These are phyloP conservation scores for Kingdonia uniflora DNA, from an alignment of 164 flowering plant genomes.

Conservation along the genomic window DNA sequence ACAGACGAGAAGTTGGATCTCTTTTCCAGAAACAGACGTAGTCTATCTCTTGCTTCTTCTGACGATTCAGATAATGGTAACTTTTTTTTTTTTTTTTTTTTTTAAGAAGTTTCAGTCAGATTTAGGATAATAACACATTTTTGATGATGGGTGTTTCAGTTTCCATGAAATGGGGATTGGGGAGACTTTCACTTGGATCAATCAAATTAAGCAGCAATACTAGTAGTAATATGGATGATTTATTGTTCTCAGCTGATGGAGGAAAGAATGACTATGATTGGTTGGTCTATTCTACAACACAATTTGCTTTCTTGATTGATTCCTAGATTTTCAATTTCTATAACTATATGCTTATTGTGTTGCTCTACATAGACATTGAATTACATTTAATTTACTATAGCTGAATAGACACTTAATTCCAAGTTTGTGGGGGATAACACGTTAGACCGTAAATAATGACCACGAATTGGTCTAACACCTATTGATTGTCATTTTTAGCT, in stretches of 20 bases:
- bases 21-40: slow-evolving; percentile 60
- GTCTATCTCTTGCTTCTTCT: slow-evolving; percentile 38
- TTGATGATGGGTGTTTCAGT: slow-evolving; percentile 13
- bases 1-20: slow-evolving; percentile 63
- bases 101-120: no score
- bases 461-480: no score
- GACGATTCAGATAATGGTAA: slow-evolving; percentile 65
- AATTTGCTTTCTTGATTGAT: background rate
- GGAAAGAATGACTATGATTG: slow-evolving; percentile 95
- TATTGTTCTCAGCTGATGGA: slow-evolving; percentile 48
- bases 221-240: slow-evolving; percentile 54
- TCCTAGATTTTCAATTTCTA: background rate
- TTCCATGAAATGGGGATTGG: slow-evolving; percentile 50
- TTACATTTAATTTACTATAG: background rate
- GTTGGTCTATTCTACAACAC: slow-evolving; percentile 25
- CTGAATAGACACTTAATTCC: background rate
- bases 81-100: no score
- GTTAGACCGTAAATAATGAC: no score
- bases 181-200: slow-evolving; percentile 66
- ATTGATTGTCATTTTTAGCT: no score
- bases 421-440: background rate
- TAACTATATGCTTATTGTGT: no score
- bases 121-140: background rate
- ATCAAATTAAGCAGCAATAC: slow-evolving; percentile 29
- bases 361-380: background rate